Conservation (phyloP, 2,329 filamentous ascomycete genomes). For the Neocucurbitaria cava region DNA sequence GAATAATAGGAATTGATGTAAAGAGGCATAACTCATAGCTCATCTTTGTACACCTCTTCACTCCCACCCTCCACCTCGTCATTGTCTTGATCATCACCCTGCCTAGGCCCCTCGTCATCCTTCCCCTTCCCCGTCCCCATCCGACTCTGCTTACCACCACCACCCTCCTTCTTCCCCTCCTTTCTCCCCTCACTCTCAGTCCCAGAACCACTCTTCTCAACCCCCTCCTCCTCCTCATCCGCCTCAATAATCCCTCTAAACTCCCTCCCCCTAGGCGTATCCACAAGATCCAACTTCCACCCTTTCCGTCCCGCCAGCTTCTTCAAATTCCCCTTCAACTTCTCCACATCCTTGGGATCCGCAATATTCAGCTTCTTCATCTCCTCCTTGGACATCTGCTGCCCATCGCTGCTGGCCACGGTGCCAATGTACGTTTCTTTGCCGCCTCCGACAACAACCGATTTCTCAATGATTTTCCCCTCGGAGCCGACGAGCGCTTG, state of each 20-base stretch:
- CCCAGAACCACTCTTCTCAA: slow-evolving; percentile 1
- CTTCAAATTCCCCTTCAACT: slow-evolving; percentile 72
- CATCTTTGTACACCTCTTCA: slow-evolving; percentile 52
- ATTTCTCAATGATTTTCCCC: slow-evolving; percentile 64
- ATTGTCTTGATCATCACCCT: slow-evolving; percentile 22
- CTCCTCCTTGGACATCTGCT: slow-evolving; percentile 69
- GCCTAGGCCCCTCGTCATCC: slow-evolving; percentile 29
- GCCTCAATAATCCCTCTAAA: slow-evolving; percentile 73
- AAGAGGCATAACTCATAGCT: slow-evolving; percentile 24
- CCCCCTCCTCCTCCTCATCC: slow-evolving; percentile 60
- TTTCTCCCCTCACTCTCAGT: slow-evolving; percentile 21
- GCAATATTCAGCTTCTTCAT: slow-evolving; percentile 70
- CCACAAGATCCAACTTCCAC: slow-evolving; percentile 83
- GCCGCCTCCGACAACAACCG: slow-evolving; percentile 56
- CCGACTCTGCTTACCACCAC: slow-evolving; percentile 48
- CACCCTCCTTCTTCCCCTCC: slow-evolving; percentile 48
- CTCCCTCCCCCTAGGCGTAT: slow-evolving; percentile 69
- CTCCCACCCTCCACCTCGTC: slow-evolving; percentile 44
- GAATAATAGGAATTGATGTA: too few species aligned
- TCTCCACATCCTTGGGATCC: slow-evolving; percentile 70
- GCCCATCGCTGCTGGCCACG: slow-evolving; percentile 66
- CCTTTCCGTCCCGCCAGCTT: slow-evolving; percentile 72
- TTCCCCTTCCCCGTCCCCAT: slow-evolving; percentile 20
- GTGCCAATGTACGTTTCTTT: slow-evolving; percentile 62
- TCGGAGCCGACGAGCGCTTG: slow-evolving; percentile 62